Evolutionary conservation across 176 grass and related monocot species (phyloP).

Genomic region (Avena eriantha): DNA sequence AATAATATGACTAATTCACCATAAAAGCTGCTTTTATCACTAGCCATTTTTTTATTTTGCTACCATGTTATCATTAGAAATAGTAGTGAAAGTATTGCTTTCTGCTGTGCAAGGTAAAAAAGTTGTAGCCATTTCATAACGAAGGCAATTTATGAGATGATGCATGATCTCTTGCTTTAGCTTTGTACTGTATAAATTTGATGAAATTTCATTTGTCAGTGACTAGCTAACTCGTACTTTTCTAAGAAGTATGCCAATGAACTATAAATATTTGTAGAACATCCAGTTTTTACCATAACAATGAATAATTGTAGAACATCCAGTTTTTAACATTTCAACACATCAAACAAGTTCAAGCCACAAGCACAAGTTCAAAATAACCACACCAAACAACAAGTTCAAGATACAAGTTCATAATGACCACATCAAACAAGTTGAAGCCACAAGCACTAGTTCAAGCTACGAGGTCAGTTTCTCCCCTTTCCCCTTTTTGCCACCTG

Average conservation of each 20-base stretch:
- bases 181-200: not conserved
- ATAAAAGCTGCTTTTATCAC: not conserved
- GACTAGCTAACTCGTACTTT: not conserved
- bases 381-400: too few species aligned
- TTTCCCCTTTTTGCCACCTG: too few species aligned
- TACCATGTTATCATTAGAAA: not conserved
- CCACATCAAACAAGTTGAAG: too few species aligned
- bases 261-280: too few species aligned
- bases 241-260: not conserved
- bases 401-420: too few species aligned
- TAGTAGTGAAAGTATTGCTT: not conserved
- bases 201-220: not conserved
- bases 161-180: not conserved
- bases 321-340: too few species aligned
- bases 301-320: too few species aligned
- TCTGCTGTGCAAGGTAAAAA: not conserved
- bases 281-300: not conserved
- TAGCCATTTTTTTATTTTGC: not conserved
- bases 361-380: too few species aligned
- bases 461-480: too few species aligned
- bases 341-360: too few species aligned
- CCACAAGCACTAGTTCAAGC: too few species aligned
- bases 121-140: not conserved
- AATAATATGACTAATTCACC: not conserved
- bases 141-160: not conserved